Evolutionary conservation across 202 grass and related monocot species (phyloP), one percentile per base, ranked within the genome.

Genomic region (Zoysia matrella): DNA sequence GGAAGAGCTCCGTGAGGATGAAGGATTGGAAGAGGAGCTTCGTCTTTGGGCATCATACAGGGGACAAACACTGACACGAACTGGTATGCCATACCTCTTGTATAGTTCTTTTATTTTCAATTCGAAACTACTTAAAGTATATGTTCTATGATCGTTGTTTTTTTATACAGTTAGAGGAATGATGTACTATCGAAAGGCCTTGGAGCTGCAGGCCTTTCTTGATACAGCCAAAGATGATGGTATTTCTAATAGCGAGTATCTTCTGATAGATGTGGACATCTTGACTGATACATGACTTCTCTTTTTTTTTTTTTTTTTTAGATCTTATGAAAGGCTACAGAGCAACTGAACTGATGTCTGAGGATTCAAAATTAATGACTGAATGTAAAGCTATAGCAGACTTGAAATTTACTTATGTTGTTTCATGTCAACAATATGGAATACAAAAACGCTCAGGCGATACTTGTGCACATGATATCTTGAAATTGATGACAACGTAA

Each of bases 331-430:
- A 96, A 80, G 96, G 96, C 53, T 99, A 95, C 73, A 90, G 78
- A 90, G 85, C 91, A 60, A 76, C 85, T 14, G 91, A 90, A 79
- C 60, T 89, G 79, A 89, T 85, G 72, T 89, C 92, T 57, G 92
- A 95, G 74, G 96, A 95, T 18, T 86, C 89, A 52, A 72, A 72
- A 47, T 71, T 99, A 60, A 90, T 87, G 92, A 82, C 87, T 30
- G 80, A 95, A 64, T 99, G 96, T 80, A 92, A 99, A 82, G 96
- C 96, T 80, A 88, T 98, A 81, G 96, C 92, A 83, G 96, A 98
- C 71, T 89, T 95, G 92, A 99, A 99, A 62, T 99, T 99, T 84
- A 93, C 96, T 55, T 99, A 99, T 92, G 96, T 95, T 80, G 91
- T 99, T 47, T 99, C 96, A 6, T 99, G 96, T 83, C 93, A 99